Evolutionary conservation across 1,139 yeast genomes (phyloP), one percentile per base, ranked within the genome.

Genomic region (Yamadazyma membranifaciens): DNA sequence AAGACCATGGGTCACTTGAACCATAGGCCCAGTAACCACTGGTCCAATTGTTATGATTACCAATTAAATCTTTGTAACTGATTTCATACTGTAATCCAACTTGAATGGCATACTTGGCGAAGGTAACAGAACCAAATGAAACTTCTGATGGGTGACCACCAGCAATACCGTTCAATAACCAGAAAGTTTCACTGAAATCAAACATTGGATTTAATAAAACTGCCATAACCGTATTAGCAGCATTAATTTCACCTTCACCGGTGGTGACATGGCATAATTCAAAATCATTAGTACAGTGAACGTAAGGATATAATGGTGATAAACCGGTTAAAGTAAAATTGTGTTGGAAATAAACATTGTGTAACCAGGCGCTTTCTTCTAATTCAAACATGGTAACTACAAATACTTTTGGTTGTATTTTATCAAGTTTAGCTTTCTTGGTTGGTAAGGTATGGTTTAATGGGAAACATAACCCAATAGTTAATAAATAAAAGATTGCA

Each of bases 181-280:
- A 81, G 62, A 80, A 81, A 30, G 86, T 79, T 51, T 74, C 70
- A 29, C 80, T 56, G 39, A 81, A 69, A 54, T 81, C 83, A 49
- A 81, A 80, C 45, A 68, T 54, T 31, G 84, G 81, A 42, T 70
- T 68, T 57, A 78, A 65, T 10, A 76, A 57, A 47, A 81, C 61
- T 3, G 87, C 81, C 39, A 78, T 68, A 45, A 81, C 59, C 30
- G 85, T 69, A 31, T 81, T 51, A 20, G 87, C 87, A 33, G 87
- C 87, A 52, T 81, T 81, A 52, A 80, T 75, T 56, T 81, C 86
- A 47, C 82, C 83, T 62, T 81, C 87, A 43, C 87, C 87, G 12
- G 83, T 78, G 36, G 84, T 79, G 44, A 80, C 57, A 54, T 80
- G 81, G 64, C 86, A 81, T 32, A 81, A 60, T 26, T 77, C 62